Percentiles rank a stretch among this genome's conserved stretches.
phyloP scores from a whole-genome alignment of 129 eudicot species.

The Erigeron canadensis region DNA sequence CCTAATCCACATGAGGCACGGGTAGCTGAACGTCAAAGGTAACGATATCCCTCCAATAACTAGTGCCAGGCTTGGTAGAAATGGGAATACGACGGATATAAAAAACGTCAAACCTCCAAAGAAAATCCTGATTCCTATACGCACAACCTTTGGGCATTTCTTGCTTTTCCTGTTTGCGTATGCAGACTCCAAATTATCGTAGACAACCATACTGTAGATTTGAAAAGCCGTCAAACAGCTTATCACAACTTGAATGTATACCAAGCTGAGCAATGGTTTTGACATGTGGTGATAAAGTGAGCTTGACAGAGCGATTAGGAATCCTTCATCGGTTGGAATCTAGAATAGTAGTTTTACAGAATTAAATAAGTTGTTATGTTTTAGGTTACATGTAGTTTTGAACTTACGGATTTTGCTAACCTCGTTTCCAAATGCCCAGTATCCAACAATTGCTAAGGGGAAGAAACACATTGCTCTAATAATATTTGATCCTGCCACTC shows the following conservation, averaged over 20 bases:
- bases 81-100: slow-evolving; percentile 57
- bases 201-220: slow-evolving; percentile 54
- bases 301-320: slow-evolving; percentile 34
- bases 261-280: slow-evolving; percentile 34
- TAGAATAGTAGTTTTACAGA: no score
- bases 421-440: slow-evolving; percentile 63
- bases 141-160: slow-evolving; percentile 48
- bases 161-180: slow-evolving; percentile 32
- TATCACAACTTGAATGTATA: slow-evolving; percentile 39
- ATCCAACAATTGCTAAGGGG: slow-evolving; percentile 67
- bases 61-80: slow-evolving; percentile 44
- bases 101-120: slow-evolving; percentile 63
- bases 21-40: slow-evolving; percentile 59
- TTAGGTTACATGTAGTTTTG: not conserved
- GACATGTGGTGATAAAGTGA: slow-evolving; percentile 32
- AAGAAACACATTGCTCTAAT: slow-evolving; percentile 53
- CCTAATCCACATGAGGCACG: slow-evolving; percentile 68
- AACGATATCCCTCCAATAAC: slow-evolving; percentile 48
- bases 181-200: slow-evolving; percentile 63
- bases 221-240: slow-evolving; percentile 50
- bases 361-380: no score
- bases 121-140: slow-evolving; percentile 36
- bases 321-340: slow-evolving; percentile 32
- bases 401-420: slow-evolving; percentile 23
- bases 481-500: slow-evolving; percentile 42